A percentile compares a stretch with the other conserved stretches of the same genome.
These are phyloP conservation scores for Myrica gale DNA, from an alignment of 306 rosid genomes.

Conservation along the genomic window DNA sequence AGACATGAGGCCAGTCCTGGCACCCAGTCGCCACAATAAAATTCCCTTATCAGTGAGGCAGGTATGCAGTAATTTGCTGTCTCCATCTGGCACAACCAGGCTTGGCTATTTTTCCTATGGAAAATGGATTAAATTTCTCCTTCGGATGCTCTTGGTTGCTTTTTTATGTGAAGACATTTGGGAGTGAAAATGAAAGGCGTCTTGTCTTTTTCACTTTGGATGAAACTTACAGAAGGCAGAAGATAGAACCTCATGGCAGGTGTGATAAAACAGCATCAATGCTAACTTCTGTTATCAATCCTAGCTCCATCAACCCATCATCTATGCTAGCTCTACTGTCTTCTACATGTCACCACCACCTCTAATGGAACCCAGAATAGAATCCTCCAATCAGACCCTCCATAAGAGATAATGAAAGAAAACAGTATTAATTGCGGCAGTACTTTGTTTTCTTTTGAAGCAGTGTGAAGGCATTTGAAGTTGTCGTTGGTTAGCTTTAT, in stretches of 20 bases:
- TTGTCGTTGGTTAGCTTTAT: neutral
- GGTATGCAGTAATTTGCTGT: slow-evolving; percentile 49
- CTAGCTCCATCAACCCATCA: neutral
- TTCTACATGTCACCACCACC: neutral
- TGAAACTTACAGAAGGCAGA: neutral
- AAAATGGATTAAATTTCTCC: neutral
- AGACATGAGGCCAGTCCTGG: slow-evolving; percentile 83
- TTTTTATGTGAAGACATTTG: neutral
- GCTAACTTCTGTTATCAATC: no score
- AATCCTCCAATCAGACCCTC: neutral
- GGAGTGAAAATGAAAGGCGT: neutral
- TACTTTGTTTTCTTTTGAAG: neutral
- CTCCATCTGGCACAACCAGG: slow-evolving; percentile 3
- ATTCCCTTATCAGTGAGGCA: slow-evolving; percentile 83
- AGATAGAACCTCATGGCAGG: neutral
- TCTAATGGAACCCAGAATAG: neutral
- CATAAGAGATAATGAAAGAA: neutral
- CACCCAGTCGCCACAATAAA: slow-evolving; percentile 69
- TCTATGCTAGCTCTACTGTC: neutral
- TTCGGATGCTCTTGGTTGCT: neutral
- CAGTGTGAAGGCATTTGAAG: neutral
- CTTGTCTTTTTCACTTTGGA: slow-evolving; percentile 8
- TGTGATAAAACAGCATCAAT: no score
- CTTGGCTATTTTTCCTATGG: neutral
- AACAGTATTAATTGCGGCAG: neutral